Evolutionary conservation across 2,329 filamentous ascomycete genomes (phyloP), one percentile per base, ranked within the genome.

Genomic region (Zasmidium angulare): DNA sequence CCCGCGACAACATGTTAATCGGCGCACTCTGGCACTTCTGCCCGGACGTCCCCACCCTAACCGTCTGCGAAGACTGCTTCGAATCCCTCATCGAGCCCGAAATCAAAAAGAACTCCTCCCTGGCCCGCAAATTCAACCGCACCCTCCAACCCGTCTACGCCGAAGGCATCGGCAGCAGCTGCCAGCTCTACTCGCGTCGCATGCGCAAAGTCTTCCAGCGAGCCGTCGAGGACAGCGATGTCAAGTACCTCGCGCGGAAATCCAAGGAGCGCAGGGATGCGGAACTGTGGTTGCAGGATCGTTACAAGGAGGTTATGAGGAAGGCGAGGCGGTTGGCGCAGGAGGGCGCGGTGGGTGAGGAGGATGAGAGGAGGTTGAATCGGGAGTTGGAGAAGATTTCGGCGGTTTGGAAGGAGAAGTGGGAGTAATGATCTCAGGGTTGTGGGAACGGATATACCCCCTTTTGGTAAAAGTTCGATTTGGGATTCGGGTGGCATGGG

Each of bases 51-150:
- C 90, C 89, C 0, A 84, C 92, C 50, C 86, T 96, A 68, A 91
- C 89, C 0, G 88, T 96, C 2, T 98, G 93, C 74, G 86, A 89
- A 64, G 90, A 93, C 74, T 98, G 93, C 74, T 96, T 89, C 72
- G 84, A 90, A 17, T 86, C 91, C 21, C 84, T 91, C 0, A 85
- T 96, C n/a, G 85, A 84, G 74, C 91, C 92, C 0, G 79, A 86
- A 53, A 76, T 87, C 1, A 78, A 81, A 26, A 78, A 81, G 2
- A 75, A 81, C 43, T 59, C 63, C n/a, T 76, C 82, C 0, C 79
- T 93, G 22, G 86, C 89, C 10, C 77, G 82, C 19, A 84, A 87
- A 64, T 89, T 95, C 66, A 86, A 84, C 63, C 81, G 82, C 57
- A 80, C 84, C 14, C 80, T 85, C 22, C 83, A 86, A 63, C 79